Conservation (phyloP, 2,329 filamentous ascomycete species). For the Cladosporium sp. region DNA sequence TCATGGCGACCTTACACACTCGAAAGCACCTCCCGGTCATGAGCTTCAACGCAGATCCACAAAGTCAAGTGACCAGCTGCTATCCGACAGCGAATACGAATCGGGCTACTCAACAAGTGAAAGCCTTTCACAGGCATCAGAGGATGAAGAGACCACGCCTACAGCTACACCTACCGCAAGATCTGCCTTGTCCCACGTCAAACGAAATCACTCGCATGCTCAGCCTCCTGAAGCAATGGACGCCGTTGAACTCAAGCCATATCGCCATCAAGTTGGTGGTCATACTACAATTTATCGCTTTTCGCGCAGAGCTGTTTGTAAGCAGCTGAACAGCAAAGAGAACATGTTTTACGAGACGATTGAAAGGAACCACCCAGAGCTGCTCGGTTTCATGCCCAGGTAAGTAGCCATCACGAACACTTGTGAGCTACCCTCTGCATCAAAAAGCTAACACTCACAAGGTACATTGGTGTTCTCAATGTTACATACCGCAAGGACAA, state of each 20-base stretch:
- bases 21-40: background rate
- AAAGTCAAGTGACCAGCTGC: conserved; percentile 23
- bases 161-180: conserved; percentile 37
- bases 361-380: conserved; percentile 82
- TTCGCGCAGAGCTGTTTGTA: conserved; percentile 91
- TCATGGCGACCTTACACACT: conserved; percentile 52
- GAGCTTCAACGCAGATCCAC: background rate
- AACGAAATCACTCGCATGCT: conserved; percentile 28
- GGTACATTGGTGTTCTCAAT: conserved; percentile 95
- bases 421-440: no score
- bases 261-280: conserved; percentile 94
- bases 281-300: conserved; percentile 97
- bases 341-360: conserved; percentile 99
- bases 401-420: no score
- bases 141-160: conserved; percentile 50
- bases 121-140: conserved; percentile 52
- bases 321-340: conserved; percentile 95
- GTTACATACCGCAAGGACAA: conserved; percentile 89
- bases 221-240: conserved; percentile 62
- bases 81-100: conserved; percentile 38
- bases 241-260: conserved; percentile 93
- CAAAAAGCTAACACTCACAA: conserved; percentile 44
- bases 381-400: conserved; percentile 86
- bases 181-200: conserved; percentile 27
- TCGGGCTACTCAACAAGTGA: conserved; percentile 29